These are phyloP conservation scores for Aspergillus asperescens DNA, from an alignment of 495 filamentous ascomycete genomes.

Conservation along the genomic window DNA sequence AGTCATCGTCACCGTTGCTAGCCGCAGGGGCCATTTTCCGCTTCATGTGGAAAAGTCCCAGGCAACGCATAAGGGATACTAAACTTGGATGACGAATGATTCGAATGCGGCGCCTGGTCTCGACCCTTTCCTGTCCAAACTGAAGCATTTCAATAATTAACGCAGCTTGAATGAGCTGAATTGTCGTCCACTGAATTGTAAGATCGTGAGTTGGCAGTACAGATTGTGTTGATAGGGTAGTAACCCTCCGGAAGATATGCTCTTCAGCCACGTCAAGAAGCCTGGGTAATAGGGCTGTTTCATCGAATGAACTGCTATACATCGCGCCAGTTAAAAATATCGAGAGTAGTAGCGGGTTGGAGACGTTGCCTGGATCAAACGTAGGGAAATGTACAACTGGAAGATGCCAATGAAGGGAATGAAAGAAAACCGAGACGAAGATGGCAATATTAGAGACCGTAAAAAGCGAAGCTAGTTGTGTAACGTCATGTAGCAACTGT, in stretches of 20 bases:
- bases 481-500: neutral
- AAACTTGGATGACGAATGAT: slow-evolving; percentile 36
- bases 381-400: slow-evolving; percentile 39
- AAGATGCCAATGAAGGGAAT: slow-evolving; percentile 37
- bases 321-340: slow-evolving; percentile 35
- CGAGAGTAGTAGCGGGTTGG: slow-evolving; percentile 29
- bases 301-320: slow-evolving; percentile 25
- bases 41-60: slow-evolving; percentile 31
- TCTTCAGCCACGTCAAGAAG: slow-evolving; percentile 38
- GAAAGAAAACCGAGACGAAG: slow-evolving; percentile 38
- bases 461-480: slow-evolving; percentile 12
- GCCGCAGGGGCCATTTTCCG: slow-evolving; percentile 14
- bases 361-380: slow-evolving; percentile 29
- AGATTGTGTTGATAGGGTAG: slow-evolving; percentile 17
- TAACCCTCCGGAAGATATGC: slow-evolving; percentile 31
- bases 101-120: slow-evolving; percentile 34
- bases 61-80: slow-evolving; percentile 31
- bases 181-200: slow-evolving; percentile 12
- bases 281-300: slow-evolving; percentile 19
- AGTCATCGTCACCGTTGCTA: slow-evolving; percentile 17
- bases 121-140: slow-evolving; percentile 30
- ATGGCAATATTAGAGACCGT: slow-evolving; percentile 28
- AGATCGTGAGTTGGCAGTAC: slow-evolving; percentile 5
- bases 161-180: slow-evolving; percentile 33
- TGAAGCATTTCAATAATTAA: slow-evolving; percentile 41